These are phyloP conservation scores for Akanthomyces uredinophilus DNA, from an alignment of 2,329 filamentous ascomycete species.

Conservation along the genomic window DNA sequence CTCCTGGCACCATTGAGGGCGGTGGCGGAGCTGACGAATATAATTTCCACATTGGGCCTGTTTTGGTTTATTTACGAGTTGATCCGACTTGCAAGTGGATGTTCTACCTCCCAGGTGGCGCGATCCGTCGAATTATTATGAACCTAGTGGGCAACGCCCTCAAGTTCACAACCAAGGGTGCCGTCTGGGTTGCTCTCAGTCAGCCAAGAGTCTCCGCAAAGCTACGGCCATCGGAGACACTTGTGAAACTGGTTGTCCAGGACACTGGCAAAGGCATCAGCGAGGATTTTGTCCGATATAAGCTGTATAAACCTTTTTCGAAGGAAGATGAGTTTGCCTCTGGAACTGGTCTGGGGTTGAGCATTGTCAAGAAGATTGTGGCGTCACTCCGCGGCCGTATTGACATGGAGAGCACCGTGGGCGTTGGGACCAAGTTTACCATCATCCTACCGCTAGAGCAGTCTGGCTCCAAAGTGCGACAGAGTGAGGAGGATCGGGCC, in stretches of 20 bases:
- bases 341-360: slow-evolving; percentile 61
- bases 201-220: neutral
- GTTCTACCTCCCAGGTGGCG: slow-evolving; percentile 49
- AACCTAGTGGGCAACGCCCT: slow-evolving; percentile 59
- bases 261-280: slow-evolving; percentile 65
- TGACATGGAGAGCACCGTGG: slow-evolving; percentile 44
- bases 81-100: slow-evolving; percentile 41
- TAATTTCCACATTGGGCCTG: neutral
- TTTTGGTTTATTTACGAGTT: slow-evolving; percentile 37
- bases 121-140: slow-evolving; percentile 51
- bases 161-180: slow-evolving; percentile 50
- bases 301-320: slow-evolving; percentile 57
- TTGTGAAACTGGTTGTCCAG: slow-evolving; percentile 46
- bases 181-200: slow-evolving; percentile 12
- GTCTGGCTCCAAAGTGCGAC: neutral
- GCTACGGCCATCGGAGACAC: slow-evolving; percentile 12
- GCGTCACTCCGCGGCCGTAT: slow-evolving; percentile 54
- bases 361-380: slow-evolving; percentile 57
- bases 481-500: slow-evolving; percentile 15
- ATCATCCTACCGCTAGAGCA: slow-evolving; percentile 28
- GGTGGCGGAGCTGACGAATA: neutral
- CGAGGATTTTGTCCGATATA: slow-evolving; percentile 54
- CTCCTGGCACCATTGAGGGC: neutral
- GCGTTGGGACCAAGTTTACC: slow-evolving; percentile 32
- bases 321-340: slow-evolving; percentile 58